phyloP scores from a whole-genome alignment of 768 basidiomycete genomes.

The Lentinula sp. region DNA sequence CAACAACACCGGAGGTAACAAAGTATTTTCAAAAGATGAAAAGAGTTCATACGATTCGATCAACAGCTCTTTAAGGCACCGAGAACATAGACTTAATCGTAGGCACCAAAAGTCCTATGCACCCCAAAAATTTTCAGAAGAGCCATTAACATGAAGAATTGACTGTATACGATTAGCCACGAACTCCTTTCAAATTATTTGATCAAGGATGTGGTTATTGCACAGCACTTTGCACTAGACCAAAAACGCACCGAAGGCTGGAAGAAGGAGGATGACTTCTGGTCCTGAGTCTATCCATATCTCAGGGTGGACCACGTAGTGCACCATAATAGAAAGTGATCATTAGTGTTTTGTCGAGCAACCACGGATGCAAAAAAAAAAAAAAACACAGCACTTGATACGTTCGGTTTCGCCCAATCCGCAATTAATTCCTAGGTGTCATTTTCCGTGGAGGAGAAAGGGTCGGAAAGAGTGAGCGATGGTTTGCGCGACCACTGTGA shows the following conservation, averaged over 20 bases:
- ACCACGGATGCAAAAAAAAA: slow-evolving; percentile 1
- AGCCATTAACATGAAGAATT: background rate
- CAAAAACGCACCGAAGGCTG: background rate
- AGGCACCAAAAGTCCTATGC: background rate
- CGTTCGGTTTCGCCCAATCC: background rate
- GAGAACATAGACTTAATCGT: background rate
- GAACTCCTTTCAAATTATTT: background rate
- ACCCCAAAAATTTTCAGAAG: background rate
- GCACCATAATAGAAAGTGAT: background rate
- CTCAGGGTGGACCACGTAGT: background rate
- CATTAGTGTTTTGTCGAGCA: slow-evolving; percentile 2
- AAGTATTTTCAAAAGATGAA: too few species aligned
- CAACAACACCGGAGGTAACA: too few species aligned
- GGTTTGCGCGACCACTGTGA: background rate
- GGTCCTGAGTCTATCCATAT: background rate
- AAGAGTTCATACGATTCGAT: background rate
- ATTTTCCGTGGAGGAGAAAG: slow-evolving; percentile 4
- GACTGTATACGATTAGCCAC: background rate
- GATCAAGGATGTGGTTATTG: background rate
- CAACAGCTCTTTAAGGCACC: background rate
- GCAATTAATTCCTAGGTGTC: background rate
- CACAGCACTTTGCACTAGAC: background rate
- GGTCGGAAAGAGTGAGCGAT: background rate
- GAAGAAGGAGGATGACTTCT: background rate
- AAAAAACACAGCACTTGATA: background rate